phyloP scores from a whole-genome alignment of 2,329 filamentous ascomycete genomes.

The Penicillium sp. region DNA sequence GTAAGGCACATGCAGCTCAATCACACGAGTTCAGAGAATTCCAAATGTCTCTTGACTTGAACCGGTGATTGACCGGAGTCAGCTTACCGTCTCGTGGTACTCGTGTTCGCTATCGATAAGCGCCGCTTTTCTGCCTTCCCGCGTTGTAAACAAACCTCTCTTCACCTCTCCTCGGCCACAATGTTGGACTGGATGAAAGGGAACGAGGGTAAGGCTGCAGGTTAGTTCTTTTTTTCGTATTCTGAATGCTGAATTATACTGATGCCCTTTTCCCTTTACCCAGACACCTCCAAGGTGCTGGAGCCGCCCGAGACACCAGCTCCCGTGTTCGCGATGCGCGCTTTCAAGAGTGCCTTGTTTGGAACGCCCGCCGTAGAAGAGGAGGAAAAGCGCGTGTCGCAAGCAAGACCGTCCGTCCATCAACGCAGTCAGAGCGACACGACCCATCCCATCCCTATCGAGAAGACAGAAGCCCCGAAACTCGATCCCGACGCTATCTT shows the following conservation, averaged over 20 bases:
- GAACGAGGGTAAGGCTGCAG: constrained; percentile 19
- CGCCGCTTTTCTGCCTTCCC: constrained; percentile 12
- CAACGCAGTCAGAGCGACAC: constrained; percentile 22
- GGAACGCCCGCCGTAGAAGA: constrained; percentile 59
- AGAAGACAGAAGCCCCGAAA: constrained; percentile 22
- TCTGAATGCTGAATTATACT: not conserved
- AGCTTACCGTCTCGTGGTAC: not conserved
- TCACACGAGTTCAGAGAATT: not conserved
- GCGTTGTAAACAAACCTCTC: constrained; percentile 37
- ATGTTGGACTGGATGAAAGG: constrained; percentile 29
- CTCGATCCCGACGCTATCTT: constrained; percentile 25
- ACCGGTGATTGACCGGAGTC: not conserved
- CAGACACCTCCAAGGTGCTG: constrained; percentile 52
- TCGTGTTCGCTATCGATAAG: constrained; percentile 13
- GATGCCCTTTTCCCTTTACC: not conserved
- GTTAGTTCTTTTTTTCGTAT: constrained; percentile 4
- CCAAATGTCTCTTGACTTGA: not conserved
- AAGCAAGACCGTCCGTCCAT: constrained; percentile 16
- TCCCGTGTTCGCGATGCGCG: constrained; percentile 65
- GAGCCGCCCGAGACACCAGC: constrained; percentile 64
- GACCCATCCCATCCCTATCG: constrained; percentile 18
- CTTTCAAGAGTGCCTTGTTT: constrained; percentile 64
- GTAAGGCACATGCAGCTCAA: not conserved
- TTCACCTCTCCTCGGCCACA: constrained; percentile 13
- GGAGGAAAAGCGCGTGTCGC: constrained; percentile 24